Conservation (phyloP, 306 rosid genomes). For the Dicorynia guianensis region DNA sequence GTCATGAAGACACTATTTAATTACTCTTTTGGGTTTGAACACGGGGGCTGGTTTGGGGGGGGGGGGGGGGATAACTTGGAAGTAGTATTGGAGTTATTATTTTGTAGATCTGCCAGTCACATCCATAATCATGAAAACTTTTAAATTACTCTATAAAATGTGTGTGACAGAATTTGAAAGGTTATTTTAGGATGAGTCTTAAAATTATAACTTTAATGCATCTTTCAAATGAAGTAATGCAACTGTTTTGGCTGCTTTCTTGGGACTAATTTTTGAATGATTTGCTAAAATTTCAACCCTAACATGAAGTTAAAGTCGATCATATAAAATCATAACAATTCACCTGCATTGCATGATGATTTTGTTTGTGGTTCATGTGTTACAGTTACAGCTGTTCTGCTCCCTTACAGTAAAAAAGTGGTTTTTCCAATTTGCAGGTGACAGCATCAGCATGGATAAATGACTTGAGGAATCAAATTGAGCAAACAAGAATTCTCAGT, state of each 20-base stretch:
- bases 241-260: too few relatives aligned
- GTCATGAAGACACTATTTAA: neutral
- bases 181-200: neutral
- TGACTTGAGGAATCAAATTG: constrained; percentile 94
- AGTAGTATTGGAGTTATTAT: neutral
- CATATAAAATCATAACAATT: neutral
- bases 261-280: neutral
- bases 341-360: constrained; percentile 23
- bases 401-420: constrained; percentile 7
- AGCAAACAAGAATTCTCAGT: constrained; percentile 89
- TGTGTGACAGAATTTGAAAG: neutral
- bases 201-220: too few relatives aligned
- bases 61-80: neutral
- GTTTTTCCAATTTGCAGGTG: constrained; percentile 60
- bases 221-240: too few relatives aligned
- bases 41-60: too few relatives aligned
- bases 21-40: too few relatives aligned
- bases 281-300: neutral
- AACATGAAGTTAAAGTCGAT: neutral
- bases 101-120: neutral
- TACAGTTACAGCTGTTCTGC: constrained; percentile 16
- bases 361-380: constrained; percentile 18
- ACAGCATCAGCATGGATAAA: constrained; percentile 98
- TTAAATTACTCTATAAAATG: constrained; percentile 14
- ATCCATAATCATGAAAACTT: neutral